Evolutionary conservation across 345 rosid species (phyloP), one percentile per base, ranked within the genome.

Genomic region (Abelmoschus esculentus): DNA sequence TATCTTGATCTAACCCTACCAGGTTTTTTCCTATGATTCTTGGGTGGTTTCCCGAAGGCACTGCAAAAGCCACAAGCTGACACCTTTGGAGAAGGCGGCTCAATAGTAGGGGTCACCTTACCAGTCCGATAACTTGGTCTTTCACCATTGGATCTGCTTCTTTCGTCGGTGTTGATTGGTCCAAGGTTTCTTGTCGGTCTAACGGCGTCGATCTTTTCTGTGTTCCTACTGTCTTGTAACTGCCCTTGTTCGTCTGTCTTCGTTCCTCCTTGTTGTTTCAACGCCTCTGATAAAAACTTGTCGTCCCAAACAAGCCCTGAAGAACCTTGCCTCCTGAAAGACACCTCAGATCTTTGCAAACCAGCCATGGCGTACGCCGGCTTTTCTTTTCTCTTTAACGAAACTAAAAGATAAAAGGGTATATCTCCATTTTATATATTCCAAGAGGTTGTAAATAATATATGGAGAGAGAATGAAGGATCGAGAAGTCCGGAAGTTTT

Each of bases 241-340:
- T 79, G 75, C 53, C 63, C 14, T 72, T 67, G 28, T 76, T 47
- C 22, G 61, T 18, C 77, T 46, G 18, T 53, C 18, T 53, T 69
- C 5, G n/a, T 26, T 12, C 29, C 56, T 31, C 29, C 71, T 47
- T 56, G 60, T 55, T 69, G 62, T 28, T 74, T 91, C 3, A 88
- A 73, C 78, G 88, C 90, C 32, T 56, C 32, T 14, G 89, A 79
- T 29, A 95, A 47, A 69, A 84, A 70, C 79, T 72, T 84, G 70
- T 90, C 99, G 36, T 95, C 96, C 87, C 95, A 95, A 3, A 95
- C 87, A 8, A 95, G 75, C 4, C 99, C 97, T 2, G 97, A 95
- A 36, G 97, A 95, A 26, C 99, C 99, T 28, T 91, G 97, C 53
- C 99, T 84, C 40, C 99, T 83, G 59, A 95, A 95, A 1, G 99